Evolutionary conservation across 768 basidiomycete genomes (phyloP).

Genomic region (Auricularia heimuer): DNA sequence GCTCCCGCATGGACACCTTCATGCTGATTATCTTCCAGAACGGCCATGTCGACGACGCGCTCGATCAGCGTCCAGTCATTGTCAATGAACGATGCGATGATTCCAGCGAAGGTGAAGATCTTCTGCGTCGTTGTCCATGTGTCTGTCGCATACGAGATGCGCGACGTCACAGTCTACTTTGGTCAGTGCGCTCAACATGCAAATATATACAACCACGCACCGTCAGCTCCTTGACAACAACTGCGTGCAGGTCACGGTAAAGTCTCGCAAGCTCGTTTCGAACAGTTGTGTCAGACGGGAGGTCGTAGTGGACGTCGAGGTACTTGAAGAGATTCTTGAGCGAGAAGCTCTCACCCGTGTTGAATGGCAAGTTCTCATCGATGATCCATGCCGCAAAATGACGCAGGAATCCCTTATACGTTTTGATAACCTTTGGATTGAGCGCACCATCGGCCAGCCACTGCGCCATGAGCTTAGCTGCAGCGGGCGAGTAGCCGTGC

Average conservation of each 20-base stretch:
- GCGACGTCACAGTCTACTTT: conserved; percentile 9
- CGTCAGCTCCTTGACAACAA: conserved; percentile 15
- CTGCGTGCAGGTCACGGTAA: conserved; percentile 13
- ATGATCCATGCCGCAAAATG: conserved; percentile 5
- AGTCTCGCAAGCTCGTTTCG: conserved; percentile 14
- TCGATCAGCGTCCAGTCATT: conserved; percentile 15
- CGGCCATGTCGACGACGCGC: conserved; percentile 12
- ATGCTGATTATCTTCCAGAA: conserved; percentile 13
- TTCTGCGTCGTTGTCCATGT: conserved; percentile 15
- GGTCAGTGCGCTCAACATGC: background rate
- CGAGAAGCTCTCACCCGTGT: conserved; percentile 14
- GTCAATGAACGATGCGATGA: conserved; percentile 13
- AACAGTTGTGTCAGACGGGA: conserved; percentile 21
- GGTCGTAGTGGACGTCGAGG: conserved; percentile 9
- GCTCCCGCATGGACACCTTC: conserved; percentile 22
- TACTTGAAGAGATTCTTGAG: conserved; percentile 12
- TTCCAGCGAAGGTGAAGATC: conserved; percentile 14
- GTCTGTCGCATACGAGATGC: conserved; percentile 11
- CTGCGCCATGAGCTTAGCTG: conserved; percentile 15
- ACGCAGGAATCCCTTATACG: conserved; percentile 1
- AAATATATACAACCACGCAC: conserved; percentile 1
- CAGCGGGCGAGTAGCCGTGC: background rate
- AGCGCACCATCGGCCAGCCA: conserved; percentile 2
- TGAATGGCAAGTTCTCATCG: conserved; percentile 17
- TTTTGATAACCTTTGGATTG: background rate